These are phyloP conservation scores for Apiospora koreana DNA, from an alignment of 2,329 filamentous ascomycete genomes.

Conservation along the genomic window DNA sequence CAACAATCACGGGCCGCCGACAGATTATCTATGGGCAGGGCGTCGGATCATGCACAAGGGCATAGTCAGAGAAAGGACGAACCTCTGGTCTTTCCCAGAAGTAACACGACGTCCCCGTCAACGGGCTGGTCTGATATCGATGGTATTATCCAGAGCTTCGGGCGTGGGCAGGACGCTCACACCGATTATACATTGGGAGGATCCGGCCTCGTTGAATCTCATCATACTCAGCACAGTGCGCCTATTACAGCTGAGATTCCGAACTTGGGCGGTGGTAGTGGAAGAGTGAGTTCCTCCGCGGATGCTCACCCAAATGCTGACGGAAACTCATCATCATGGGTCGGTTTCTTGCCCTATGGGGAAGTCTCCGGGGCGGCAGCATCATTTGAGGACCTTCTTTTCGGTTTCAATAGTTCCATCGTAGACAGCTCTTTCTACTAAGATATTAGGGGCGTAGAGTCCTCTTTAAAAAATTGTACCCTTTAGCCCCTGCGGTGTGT, in stretches of 20 bases:
- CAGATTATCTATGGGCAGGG: background rate
- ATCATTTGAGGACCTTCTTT: constrained; percentile 11
- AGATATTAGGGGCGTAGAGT: background rate
- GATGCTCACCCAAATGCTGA: background rate
- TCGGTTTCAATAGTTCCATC: constrained; percentile 11
- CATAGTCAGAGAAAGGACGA: no score
- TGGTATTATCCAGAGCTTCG: constrained; percentile 15
- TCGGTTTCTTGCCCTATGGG: background rate
- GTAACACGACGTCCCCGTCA: background rate
- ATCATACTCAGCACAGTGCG: background rate
- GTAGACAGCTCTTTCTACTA: background rate
- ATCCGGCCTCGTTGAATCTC: background rate
- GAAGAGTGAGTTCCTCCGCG: background rate
- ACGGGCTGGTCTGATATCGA: constrained; percentile 11
- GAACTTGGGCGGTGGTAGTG: background rate
- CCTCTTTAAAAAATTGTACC: no score
- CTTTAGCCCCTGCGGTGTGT: no score
- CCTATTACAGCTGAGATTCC: background rate
- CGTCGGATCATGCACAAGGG: no score
- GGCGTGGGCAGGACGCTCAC: background rate
- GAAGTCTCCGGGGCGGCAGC: background rate
- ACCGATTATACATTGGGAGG: no score
- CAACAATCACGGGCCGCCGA: background rate
- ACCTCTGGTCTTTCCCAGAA: background rate
- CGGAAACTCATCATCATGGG: background rate